phyloP scores from a whole-genome alignment of 2,329 filamentous ascomycete genomes.

The Bimuria novae-zelandiae region DNA sequence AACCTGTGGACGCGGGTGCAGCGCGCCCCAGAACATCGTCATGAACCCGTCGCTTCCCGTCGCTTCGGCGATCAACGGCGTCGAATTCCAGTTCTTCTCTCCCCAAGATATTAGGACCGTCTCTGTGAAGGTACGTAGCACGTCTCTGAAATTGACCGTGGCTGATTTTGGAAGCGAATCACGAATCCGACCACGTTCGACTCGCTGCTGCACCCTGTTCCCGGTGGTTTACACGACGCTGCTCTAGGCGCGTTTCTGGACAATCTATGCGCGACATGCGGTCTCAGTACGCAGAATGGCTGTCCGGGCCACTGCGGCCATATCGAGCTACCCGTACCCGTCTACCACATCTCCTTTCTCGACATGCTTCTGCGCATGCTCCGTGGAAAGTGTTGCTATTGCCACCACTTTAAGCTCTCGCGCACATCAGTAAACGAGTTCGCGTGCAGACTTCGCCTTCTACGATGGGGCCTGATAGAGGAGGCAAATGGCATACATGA shows the following conservation, averaged over 20 bases:
- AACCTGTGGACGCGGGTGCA: constrained; percentile 19
- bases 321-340: constrained; percentile 88
- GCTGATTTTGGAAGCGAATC: too few species aligned
- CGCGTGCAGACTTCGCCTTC: constrained; percentile 79
- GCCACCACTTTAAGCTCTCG: constrained; percentile 82
- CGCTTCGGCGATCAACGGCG: constrained; percentile 78
- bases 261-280: constrained; percentile 86
- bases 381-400: constrained; percentile 87
- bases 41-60: constrained; percentile 70
- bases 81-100: constrained; percentile 87
- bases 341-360: constrained; percentile 97
- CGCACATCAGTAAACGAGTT: constrained; percentile 77
- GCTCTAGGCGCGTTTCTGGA: constrained; percentile 90
- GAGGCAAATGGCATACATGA: constrained; percentile 62
- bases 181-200: constrained; percentile 95
- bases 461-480: constrained; percentile 80
- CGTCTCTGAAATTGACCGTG: too few species aligned
- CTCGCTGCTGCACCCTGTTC: constrained; percentile 83
- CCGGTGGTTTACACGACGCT: constrained; percentile 89
- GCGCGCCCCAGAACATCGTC: constrained; percentile 12
- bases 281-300: constrained; percentile 70
- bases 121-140: too few species aligned
- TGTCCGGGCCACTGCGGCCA: constrained; percentile 95
- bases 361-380: constrained; percentile 87
- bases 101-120: constrained; percentile 82